Evolutionary conservation across 345 rosid species (phyloP).

Genomic region (Noccaea caerulescens): DNA sequence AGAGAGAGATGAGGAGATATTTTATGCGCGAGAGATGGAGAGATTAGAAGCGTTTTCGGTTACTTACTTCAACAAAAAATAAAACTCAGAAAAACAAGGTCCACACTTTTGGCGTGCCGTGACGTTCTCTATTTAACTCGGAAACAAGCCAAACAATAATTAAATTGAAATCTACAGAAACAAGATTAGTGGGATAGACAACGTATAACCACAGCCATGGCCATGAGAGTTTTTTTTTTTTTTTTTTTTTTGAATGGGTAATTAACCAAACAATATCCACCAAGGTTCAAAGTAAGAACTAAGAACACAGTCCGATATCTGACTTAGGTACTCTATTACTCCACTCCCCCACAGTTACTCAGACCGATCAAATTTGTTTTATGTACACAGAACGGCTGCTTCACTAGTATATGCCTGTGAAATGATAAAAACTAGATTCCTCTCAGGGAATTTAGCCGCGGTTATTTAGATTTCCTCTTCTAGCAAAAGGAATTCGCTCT

Average conservation of each 20-base stretch:
- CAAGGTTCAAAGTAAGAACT: constrained; percentile 8
- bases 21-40: constrained; percentile 5
- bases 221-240: neutral
- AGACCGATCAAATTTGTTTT: constrained; percentile 6
- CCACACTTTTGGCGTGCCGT: constrained; percentile 47
- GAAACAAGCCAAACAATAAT: neutral
- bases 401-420: constrained; percentile 16
- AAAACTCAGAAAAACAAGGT: constrained; percentile 18
- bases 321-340: neutral
- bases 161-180: neutral
- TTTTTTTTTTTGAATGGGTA: neutral
- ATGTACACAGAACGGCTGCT: constrained; percentile 31
- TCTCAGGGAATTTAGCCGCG: constrained; percentile 33
- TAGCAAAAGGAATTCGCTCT: constrained; percentile 51
- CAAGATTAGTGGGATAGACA: neutral
- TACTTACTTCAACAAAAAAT: neutral
- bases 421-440: neutral
- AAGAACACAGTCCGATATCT: constrained; percentile 8
- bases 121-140: constrained; percentile 31
- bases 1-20: constrained; percentile 9
- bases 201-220: constrained; percentile 1
- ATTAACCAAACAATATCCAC: constrained; percentile 31
- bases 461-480: constrained; percentile 47
- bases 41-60: constrained; percentile 27
- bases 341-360: neutral